Evolutionary conservation across 2,329 filamentous ascomycete genomes (phyloP).

Genomic region (Pleoardoris graminearum): DNA sequence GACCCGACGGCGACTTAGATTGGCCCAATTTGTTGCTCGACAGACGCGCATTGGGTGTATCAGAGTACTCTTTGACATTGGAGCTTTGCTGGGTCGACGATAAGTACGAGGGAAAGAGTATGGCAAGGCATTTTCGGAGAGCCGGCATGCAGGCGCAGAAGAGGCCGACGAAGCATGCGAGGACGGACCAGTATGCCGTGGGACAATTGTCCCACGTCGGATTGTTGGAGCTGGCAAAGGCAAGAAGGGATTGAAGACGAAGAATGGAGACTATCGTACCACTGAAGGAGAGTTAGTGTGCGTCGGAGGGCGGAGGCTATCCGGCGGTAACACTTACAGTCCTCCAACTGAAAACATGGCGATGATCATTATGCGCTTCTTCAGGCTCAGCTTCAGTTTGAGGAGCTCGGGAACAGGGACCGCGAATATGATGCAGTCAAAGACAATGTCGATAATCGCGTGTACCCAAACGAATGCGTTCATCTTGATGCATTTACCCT

Average conservation of each 20-base stretch:
- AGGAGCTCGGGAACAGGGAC: conserved; percentile 17
- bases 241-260: conserved; percentile 45
- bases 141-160: conserved; percentile 26
- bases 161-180: conserved; percentile 23
- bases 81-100: conserved; percentile 5
- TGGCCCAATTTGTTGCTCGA: conserved; percentile 5
- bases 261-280: conserved; percentile 46
- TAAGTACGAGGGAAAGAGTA: conserved; percentile 38
- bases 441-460: conserved; percentile 14
- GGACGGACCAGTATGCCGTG: conserved; percentile 19
- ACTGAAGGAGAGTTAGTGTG: neutral
- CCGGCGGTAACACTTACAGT: conserved; percentile 9
- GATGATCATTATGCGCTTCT: conserved; percentile 15
- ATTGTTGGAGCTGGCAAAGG: conserved; percentile 47
- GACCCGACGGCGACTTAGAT: neutral
- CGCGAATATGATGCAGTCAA: conserved; percentile 14
- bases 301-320: neutral
- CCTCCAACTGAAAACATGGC: conserved; percentile 17
- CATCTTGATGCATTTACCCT: conserved; percentile 17
- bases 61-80: neutral
- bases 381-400: conserved; percentile 14
- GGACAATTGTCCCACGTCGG: conserved; percentile 38
- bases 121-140: conserved; percentile 20
- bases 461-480: conserved; percentile 12
- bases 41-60: neutral